A percentile compares a stretch with the other conserved stretches of the same genome.
These are phyloP conservation scores for Citrullus mucosospermus DNA, from an alignment of 306 rosid genomes.

Conservation along the genomic window DNA sequence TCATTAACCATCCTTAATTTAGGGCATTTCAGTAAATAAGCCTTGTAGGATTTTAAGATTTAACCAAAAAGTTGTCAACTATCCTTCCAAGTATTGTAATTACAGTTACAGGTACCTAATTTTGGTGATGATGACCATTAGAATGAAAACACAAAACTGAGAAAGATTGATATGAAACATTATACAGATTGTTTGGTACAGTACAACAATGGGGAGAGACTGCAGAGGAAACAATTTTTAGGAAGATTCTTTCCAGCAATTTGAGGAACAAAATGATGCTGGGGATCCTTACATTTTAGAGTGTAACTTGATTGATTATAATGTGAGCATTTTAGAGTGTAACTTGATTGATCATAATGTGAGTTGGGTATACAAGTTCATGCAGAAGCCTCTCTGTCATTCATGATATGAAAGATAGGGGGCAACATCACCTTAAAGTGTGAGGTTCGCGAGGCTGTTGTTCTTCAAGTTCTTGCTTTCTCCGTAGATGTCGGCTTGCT, in stretches of 20 bases:
- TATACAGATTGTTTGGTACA: background rate
- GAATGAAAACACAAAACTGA: background rate
- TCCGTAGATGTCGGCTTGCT: constrained; percentile 18
- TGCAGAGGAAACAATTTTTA: background rate
- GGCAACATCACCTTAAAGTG: background rate
- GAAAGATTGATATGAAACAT: background rate
- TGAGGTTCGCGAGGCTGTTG: constrained; percentile 3
- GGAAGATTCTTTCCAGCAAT: background rate
- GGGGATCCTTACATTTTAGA: background rate
- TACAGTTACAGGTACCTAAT: background rate
- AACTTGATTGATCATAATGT: background rate
- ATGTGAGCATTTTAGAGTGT: background rate
- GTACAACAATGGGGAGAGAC: background rate
- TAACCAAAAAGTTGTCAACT: background rate
- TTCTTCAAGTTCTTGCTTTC: constrained; percentile 23
- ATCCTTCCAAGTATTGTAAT: background rate
- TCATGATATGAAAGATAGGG: constrained; percentile 1
- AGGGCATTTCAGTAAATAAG: background rate
- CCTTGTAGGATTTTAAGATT: background rate
- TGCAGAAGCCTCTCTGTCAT: background rate
- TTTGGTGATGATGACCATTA: background rate
- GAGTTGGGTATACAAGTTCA: background rate
- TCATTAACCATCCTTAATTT: background rate
- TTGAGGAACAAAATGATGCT: background rate
- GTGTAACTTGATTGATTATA: background rate